Evolutionary conservation across 768 basidiomycete species (phyloP).

Genomic region (Lentinula sp.): DNA sequence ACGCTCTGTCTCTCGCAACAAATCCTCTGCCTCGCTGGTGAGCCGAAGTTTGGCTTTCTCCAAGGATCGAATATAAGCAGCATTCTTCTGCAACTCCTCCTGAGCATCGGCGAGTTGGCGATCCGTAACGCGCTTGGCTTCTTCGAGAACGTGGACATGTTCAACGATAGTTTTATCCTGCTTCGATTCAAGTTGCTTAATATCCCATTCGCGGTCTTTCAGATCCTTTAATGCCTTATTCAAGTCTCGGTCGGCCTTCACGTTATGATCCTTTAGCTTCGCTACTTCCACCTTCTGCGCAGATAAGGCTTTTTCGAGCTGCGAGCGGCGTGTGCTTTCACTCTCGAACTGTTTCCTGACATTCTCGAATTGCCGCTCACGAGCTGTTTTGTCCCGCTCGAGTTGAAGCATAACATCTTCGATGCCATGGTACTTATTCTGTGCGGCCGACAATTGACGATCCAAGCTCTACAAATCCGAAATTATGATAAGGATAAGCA

Average conservation of each 20-base stretch:
- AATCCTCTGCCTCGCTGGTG: constrained; percentile 78
- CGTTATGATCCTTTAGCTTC: constrained; percentile 60
- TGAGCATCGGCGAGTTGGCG: constrained; percentile 82
- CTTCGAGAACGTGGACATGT: constrained; percentile 93
- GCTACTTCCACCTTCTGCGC: constrained; percentile 65
- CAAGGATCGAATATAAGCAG: constrained; percentile 75
- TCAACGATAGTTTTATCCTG: constrained; percentile 99
- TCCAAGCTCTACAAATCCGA: constrained; percentile 53
- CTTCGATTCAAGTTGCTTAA: constrained; percentile 77
- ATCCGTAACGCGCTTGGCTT: constrained; percentile 93
- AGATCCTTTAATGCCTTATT: constrained; percentile 78
- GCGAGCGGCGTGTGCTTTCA: constrained; percentile 66
- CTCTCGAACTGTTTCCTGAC: constrained; percentile 66
- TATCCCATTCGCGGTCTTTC: constrained; percentile 77
- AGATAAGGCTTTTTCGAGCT: constrained; percentile 62
- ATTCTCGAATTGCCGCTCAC: constrained; percentile 67
- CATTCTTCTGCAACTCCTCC: constrained; percentile 67
- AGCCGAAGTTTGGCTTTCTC: constrained; percentile 76
- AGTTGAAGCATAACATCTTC: constrained; percentile 85
- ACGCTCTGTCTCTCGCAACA: constrained; percentile 64
- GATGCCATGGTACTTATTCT: constrained; percentile 74
- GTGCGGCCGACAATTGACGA: constrained; percentile 65
- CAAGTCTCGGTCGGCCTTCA: constrained; percentile 73
- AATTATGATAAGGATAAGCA: constrained; percentile 3
- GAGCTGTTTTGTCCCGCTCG: constrained; percentile 55